Percentiles rank a stretch among this genome's conserved stretches.
phyloP scores from a whole-genome alignment of 371 early-diverging fungal genomes.

The Mucor indicus region DNA sequence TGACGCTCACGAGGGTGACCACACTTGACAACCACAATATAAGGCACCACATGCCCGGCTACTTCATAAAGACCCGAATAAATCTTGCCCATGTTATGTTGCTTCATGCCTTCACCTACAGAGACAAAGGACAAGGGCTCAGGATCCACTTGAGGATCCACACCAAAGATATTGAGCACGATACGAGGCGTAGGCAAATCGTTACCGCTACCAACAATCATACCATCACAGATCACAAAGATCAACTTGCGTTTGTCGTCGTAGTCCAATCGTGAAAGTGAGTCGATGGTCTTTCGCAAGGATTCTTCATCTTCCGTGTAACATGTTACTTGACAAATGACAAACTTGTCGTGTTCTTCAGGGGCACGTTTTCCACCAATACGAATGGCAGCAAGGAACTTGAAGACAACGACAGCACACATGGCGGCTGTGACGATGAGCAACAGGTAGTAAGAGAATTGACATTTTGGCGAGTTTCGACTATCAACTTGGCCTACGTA shows the following conservation, averaged over 20 bases:
- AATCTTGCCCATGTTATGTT: slow-evolving; percentile 89
- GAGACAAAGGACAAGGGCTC: slow-evolving; percentile 78
- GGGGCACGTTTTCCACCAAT: slow-evolving; percentile 74
- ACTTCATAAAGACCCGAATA: slow-evolving; percentile 90
- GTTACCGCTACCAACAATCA: slow-evolving; percentile 79
- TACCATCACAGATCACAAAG: slow-evolving; percentile 84
- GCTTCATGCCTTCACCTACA: slow-evolving; percentile 81
- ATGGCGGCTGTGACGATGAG: slow-evolving; percentile 75
- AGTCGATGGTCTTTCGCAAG: slow-evolving; percentile 88
- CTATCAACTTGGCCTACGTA: slow-evolving; percentile 85
- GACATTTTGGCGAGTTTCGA: slow-evolving; percentile 78
- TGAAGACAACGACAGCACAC: slow-evolving; percentile 82
- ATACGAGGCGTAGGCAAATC: slow-evolving; percentile 73
- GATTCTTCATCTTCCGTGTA: slow-evolving; percentile 98
- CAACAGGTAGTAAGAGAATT: slow-evolving; percentile 83
- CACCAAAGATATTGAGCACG: slow-evolving; percentile 71
- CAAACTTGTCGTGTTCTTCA: slow-evolving; percentile 88
- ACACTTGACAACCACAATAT: slow-evolving; percentile 90
- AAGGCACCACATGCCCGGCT: slow-evolving; percentile 69
- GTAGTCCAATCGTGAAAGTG: slow-evolving; percentile 83
- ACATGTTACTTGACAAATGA: slow-evolving; percentile 88
- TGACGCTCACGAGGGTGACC: slow-evolving; percentile 78
- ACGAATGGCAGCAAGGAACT: slow-evolving; percentile 90
- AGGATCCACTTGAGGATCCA: slow-evolving; percentile 42
- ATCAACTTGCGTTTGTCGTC: slow-evolving; percentile 95